Evolutionary conservation across 2,329 filamentous ascomycete genomes (phyloP).

Genomic region (Ophiognomonia clavigignenti-juglandacearum): DNA sequence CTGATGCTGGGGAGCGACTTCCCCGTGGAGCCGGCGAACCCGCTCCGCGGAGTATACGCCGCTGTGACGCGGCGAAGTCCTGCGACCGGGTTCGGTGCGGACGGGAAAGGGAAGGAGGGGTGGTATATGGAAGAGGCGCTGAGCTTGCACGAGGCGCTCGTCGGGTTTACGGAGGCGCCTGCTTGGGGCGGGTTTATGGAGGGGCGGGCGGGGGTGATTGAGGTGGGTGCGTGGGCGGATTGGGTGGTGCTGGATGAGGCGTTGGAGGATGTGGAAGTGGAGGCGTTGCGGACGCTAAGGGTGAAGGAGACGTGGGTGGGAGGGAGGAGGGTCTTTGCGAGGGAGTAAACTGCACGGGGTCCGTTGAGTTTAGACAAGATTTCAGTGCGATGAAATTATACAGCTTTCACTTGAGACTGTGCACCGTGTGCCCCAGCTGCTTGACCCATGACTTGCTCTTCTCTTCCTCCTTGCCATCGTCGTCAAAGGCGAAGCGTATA

Average conservation of each 20-base stretch:
- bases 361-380: neutral
- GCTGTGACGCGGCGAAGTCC: slow-evolving; percentile 59
- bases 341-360: slow-evolving; percentile 11
- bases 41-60: slow-evolving; percentile 65
- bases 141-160: slow-evolving; percentile 52
- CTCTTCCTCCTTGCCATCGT: slow-evolving; percentile 11
- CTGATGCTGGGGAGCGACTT: slow-evolving; percentile 66
- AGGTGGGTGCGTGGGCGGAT: slow-evolving; percentile 59
- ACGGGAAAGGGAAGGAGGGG: slow-evolving; percentile 38
- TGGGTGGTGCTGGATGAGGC: slow-evolving; percentile 65
- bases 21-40: slow-evolving; percentile 64
- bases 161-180: slow-evolving; percentile 56
- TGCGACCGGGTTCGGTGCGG: slow-evolving; percentile 44
- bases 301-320: slow-evolving; percentile 67
- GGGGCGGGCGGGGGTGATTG: slow-evolving; percentile 53
- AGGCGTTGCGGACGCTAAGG: slow-evolving; percentile 46
- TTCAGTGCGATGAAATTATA: neutral
- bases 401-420: slow-evolving; percentile 10
- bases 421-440: slow-evolving; percentile 14
- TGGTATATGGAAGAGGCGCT: slow-evolving; percentile 59
- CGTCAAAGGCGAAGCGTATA: slow-evolving; percentile 19
- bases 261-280: slow-evolving; percentile 43
- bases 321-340: slow-evolving; percentile 46
- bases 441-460: slow-evolving; percentile 14
- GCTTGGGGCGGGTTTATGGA: slow-evolving; percentile 58